These are phyloP conservation scores for Blastocystis sp. DNA, from an alignment of 352 stramenopile species.

Conservation along the genomic window DNA sequence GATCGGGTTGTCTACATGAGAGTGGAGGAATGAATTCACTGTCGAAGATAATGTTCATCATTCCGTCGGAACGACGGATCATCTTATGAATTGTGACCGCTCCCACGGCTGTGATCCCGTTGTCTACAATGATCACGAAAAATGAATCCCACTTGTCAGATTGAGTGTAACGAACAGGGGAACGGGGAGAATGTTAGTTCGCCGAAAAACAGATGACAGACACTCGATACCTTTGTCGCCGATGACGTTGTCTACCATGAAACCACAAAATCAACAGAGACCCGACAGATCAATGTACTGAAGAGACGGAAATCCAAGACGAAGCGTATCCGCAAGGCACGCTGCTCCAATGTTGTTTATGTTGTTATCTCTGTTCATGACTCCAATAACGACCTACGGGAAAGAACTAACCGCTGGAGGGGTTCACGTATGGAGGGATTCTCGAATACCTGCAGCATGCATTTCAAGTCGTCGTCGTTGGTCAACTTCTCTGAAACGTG, in stretches of 20 bases:
- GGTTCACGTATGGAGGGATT: not conserved
- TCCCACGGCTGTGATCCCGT: not conserved
- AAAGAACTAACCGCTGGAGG: not conserved
- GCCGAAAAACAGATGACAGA: not conserved
- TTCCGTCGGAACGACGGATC: slow-evolving; percentile 32
- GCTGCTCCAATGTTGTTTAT: not conserved
- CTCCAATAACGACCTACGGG: not conserved
- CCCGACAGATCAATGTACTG: not conserved
- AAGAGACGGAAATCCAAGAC: not conserved
- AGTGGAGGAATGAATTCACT: not conserved
- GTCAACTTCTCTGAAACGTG: not conserved
- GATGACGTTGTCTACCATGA: slow-evolving; percentile 29
- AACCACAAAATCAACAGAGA: not conserved
- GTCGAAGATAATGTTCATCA: not conserved
- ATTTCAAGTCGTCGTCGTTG: slow-evolving; percentile 1
- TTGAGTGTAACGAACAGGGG: not conserved
- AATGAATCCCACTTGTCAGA: not conserved
- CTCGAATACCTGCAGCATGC: slow-evolving; percentile 10
- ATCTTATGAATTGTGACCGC: slow-evolving; percentile 11
- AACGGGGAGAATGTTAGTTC: not conserved
- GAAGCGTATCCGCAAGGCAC: not conserved
- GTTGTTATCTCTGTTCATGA: not conserved
- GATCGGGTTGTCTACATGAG: slow-evolving; percentile 22
- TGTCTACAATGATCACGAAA: not conserved
- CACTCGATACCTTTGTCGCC: slow-evolving; percentile 31